Evolutionary conservation across 805 yeast species (phyloP), one percentile per base, ranked within the genome.

Genomic region (Blastobotrys terrestris): DNA sequence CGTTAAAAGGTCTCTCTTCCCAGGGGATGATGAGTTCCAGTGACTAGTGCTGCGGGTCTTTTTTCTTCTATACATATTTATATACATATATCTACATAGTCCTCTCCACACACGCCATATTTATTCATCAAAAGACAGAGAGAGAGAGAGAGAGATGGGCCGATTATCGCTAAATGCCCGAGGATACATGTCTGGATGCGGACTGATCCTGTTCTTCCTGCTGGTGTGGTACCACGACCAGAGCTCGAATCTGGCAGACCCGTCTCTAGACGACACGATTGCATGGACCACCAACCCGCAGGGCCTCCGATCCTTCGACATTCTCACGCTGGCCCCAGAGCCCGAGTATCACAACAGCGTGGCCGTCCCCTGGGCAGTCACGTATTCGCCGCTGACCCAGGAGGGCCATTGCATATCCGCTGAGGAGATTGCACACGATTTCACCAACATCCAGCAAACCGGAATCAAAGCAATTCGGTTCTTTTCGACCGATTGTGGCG

Each of bases 321-420:
- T 26, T 26, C 35, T 26, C 8, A 26, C 5, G 5, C 11, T 26
- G 35, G 35, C 5, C 35, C 35, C 35, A 26, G 6, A 44, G 42
- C 45, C 48, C 8, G 16, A 22, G 31, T n/a, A n/a, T 5, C 39
- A 47, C 31, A 19, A 40, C 7, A 39, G 44, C 3, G 39, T 16
- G 21, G 22, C 56, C 8, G 44, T 58, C 2, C 63, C 63, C 6
- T 60, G 61, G 61, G 58, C 55, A n/a, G 55, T 57, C 16, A 20
- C 59, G 8, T 60, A 60, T 44, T 55, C 61, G 5, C 61, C 63
- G n/a, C 53, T 43, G 31, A 53, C 57, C 5, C 44, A 39, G 7
- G 31, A 15, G 2, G 63, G 61, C 20, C 41, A 39, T 4, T 60
- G 63, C 48, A 60, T 58, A 49, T 55, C 59, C 7, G 22, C 40